Base-by-base conservation (phyloP, 2,329 filamentous ascomycete species). In the Leptographium flavum region DNA sequence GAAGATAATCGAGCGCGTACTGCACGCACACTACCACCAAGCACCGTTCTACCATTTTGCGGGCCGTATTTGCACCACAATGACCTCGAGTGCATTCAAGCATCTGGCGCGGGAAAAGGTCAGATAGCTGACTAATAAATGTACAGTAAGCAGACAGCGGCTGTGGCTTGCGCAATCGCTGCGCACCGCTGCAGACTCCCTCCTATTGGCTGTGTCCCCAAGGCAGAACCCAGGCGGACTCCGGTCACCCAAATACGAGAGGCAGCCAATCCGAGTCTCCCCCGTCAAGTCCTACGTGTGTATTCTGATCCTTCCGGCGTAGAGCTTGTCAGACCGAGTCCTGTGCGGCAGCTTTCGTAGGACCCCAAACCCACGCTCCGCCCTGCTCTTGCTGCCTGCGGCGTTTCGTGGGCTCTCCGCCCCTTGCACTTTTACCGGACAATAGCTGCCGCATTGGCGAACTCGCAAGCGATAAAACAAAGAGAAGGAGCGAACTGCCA, bases 211-310 rank as follows among this genome's bases (percentile, higher is more conserved):
- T 35, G 19, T 7, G 5, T 9, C 5, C n/a, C 19, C 32, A 35
- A 35, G 32, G 32, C 32, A 35, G 32, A 35, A 35, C 19, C 32
- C n/a, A 11, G n/a, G 30, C 30, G n/a, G n/a, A 32, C 14, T 21
- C 17, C 33, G 9, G 14, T 21, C 14, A 11, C 5, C 27, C 5
- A 7, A 28, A 28, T 28, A 28, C 27, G 27, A 39, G 38, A 39
- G 39, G 39, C 39, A 41, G 39, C 39, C 39, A 31, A 41, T 41
- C 38, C 38, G 3, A 22, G 9, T 17, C 39, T 32, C 31, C 27
- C 37, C 37, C 38, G 15, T 14, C 44, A 44, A 47, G 45, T 47
- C 45, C 45, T 47, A 47, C n/a, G n/a, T n/a, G n/a, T n/a, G n/a
- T n/a, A n/a, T n/a, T n/a, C n/a, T n/a, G 22, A 17, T 15, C 3